Base-by-base conservation (phyloP, 1,284 basidiomycete genomes). In the Melampsora medusae region DNA sequence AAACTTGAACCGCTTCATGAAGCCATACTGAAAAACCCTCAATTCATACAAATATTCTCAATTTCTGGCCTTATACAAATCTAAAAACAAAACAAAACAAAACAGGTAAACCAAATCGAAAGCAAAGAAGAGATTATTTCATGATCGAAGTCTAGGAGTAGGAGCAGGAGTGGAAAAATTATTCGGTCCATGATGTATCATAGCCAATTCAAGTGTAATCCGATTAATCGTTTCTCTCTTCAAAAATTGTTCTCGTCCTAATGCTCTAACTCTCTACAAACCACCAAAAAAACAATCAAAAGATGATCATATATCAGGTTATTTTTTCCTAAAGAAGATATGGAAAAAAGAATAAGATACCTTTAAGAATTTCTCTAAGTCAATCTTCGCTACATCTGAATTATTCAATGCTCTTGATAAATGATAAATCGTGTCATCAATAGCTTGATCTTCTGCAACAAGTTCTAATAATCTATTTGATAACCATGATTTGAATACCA, bases 351-450 rank as follows among this genome's bases (percentile, higher is more conserved):
- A 46, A 67, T 69, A 59, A 84, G 89, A 80, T 82, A 92, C 92
- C 85, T 93, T 90, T 77, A 96, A 85, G 86, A 95, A 97, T 61
- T 91, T 87, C 82, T 97, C 93, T 77, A 97, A 87, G 85, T 97
- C 94, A 78, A 97, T 90, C 74, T 92, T 88, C 28, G 79, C 78
- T 0, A 74, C 79, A 10, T 96, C 95, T 61, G 91, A 87, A 81
- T 96, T 96, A 42, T 72, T 72, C 78, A 99, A 86, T 2, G 94
- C 96, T 76, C 95, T 88, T 76, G 95, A 93, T 69, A 99, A 87
- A 82, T 99, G 95, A 84, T 98, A 99, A 77, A 98, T 91, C 33
- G 96, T 96, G 84, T 99, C 97, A 83, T 97, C 94, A 80, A 99
- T 93, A 0, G 96, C 94, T 80, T 95, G 94, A 83, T 99, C 97